These are phyloP conservation scores for Alternaria conjuncta DNA, from an alignment of 2,329 filamentous ascomycete species.

Conservation along the genomic window DNA sequence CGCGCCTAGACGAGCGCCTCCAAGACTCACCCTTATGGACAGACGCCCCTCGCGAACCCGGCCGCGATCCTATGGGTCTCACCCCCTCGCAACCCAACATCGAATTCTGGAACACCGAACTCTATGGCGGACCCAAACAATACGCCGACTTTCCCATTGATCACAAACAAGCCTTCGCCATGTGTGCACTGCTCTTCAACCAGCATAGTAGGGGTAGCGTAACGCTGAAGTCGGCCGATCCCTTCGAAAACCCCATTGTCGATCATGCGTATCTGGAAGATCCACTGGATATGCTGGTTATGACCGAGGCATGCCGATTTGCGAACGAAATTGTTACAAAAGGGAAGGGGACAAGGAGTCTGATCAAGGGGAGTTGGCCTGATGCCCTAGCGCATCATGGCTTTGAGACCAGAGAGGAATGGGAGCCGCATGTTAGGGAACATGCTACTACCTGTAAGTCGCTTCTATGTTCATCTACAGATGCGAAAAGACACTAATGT, in stretches of 20 bases:
- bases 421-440: slow-evolving; percentile 63
- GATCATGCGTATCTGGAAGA: slow-evolving; percentile 66
- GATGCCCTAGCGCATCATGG: slow-evolving; percentile 58
- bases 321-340: slow-evolving; percentile 67
- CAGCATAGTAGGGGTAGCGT: slow-evolving; percentile 65
- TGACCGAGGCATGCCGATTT: slow-evolving; percentile 64
- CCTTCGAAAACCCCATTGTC: slow-evolving; percentile 61
- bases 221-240: slow-evolving; percentile 57
- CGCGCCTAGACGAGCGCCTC: slow-evolving; percentile 67
- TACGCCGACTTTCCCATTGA: slow-evolving; percentile 61
- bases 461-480: background rate
- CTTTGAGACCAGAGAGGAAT: slow-evolving; percentile 62
- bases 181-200: slow-evolving; percentile 65
- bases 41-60: slow-evolving; percentile 51
- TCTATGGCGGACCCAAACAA: slow-evolving; percentile 66
- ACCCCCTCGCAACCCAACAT: slow-evolving; percentile 63
- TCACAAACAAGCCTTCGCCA: slow-evolving; percentile 62
- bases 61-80: slow-evolving; percentile 68
- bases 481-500: background rate
- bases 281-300: slow-evolving; percentile 64
- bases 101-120: slow-evolving; percentile 69
- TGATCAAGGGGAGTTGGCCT: slow-evolving; percentile 68
- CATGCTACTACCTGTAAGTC: slow-evolving; percentile 65
- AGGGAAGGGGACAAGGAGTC: slow-evolving; percentile 63
- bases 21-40: slow-evolving; percentile 63